Evolutionary conservation across 1,284 basidiomycete species (phyloP).

Genomic region (Ceratobasidium papillatum): DNA sequence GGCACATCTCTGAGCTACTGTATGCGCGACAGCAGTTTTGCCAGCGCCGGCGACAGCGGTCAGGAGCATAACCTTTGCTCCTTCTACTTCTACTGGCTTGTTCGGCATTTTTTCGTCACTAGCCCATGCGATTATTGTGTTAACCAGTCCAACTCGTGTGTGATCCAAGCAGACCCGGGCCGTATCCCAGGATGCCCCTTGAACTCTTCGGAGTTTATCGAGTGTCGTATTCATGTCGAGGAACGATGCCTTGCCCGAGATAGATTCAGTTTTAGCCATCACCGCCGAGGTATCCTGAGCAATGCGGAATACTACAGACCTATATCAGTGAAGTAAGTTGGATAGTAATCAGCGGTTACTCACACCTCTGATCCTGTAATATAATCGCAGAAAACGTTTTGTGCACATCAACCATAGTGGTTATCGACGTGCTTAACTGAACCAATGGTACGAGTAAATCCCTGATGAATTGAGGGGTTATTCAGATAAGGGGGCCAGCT

Average conservation of each 20-base stretch:
- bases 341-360: too few relatives aligned
- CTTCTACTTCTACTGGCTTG: background rate
- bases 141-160: background rate
- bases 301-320: background rate
- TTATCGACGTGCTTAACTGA: background rate
- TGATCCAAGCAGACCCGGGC: background rate
- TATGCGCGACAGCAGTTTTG: constrained; percentile 40
- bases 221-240: background rate
- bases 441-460: background rate
- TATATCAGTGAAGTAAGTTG: background rate
- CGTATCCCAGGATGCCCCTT: constrained; percentile 5
- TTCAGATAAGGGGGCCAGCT: background rate
- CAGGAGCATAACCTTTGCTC: background rate
- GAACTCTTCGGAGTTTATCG: background rate
- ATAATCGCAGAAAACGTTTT: background rate
- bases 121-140: background rate
- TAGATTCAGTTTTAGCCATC: background rate
- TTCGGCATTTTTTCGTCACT: background rate
- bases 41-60: background rate
- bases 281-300: background rate
- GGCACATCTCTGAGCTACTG: constrained; percentile 43
- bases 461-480: too few relatives aligned
- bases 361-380: background rate
- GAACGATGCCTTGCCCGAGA: background rate
- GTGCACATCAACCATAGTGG: background rate